Base-by-base conservation (phyloP, 139 green algal species). In the Limnomonas spitsbergensis region DNA sequence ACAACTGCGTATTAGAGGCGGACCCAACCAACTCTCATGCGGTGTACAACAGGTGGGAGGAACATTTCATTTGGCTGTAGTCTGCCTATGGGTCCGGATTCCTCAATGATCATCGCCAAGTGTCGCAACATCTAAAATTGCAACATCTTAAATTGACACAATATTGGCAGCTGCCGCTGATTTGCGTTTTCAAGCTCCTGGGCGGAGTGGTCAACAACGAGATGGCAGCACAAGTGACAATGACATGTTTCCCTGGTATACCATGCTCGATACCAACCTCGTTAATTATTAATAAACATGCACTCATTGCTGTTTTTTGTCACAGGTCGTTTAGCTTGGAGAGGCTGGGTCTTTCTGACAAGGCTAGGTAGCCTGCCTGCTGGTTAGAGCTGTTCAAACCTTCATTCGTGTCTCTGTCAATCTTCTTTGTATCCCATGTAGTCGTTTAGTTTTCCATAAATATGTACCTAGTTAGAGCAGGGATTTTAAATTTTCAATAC, bases 11-110 rank as follows among this genome's bases (percentile, higher is more conserved):
- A 4, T 32, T 77, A 37, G 26, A 61, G 38, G 20, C 4, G 6
- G 70, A 77, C 32, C 70, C 70, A 3, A 3, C 36, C 4, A 77
- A 77, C 40, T 34, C 26, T 4, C 70, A 77, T 66, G 70, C 70
- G 9, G 4, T 36, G 39, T 38, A 77, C 70, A 77, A 77, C 70
- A 27, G 47, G 47, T 61, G 47, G 14, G 47, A 61, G n/a, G n/a
- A 61, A 61, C 20, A 29, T 14, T 20, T 61, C 20, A 20, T 20
- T 61, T 61, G 47, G 47, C 47, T 61, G 14, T 20, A 61, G n/a
- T 61, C 47, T 61, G 47, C 20, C 47, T 61, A 20, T n/a, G n/a
- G n/a, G n/a, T n/a, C n/a, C n/a, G n/a, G n/a, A n/a, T n/a, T n/a
- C n/a, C n/a, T n/a, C n/a, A n/a, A n/a, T n/a, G n/a, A n/a, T n/a